Evolutionary conservation across 768 basidiomycete genomes (phyloP).

Genomic region (Pisolithus orientalis): DNA sequence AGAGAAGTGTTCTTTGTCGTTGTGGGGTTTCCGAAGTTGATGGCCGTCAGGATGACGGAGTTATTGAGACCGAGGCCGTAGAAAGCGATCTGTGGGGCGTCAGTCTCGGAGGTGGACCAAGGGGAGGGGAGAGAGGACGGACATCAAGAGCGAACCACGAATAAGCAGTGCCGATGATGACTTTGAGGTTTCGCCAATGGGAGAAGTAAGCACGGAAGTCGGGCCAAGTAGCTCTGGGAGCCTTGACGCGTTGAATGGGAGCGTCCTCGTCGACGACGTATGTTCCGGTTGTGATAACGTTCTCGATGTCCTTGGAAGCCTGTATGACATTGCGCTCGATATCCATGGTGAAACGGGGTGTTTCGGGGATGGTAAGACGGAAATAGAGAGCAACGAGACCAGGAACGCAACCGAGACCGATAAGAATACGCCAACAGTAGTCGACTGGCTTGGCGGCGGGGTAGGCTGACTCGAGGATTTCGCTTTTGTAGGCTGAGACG

Average conservation of each 20-base stretch:
- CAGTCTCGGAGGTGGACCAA: neutral
- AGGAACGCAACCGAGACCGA: constrained; percentile 83
- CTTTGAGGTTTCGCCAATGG: constrained; percentile 72
- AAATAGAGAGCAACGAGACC: constrained; percentile 81
- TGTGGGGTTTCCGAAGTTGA: constrained; percentile 50
- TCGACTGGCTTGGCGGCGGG: constrained; percentile 51
- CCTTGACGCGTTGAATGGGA: constrained; percentile 51
- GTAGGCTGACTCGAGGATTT: constrained; percentile 40
- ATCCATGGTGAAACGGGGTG: constrained; percentile 90
- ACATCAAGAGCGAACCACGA: constrained; percentile 89
- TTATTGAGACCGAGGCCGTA: constrained; percentile 88
- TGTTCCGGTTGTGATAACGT: constrained; percentile 49
- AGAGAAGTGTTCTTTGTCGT: constrained; percentile 21
- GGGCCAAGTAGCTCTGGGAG: constrained; percentile 58
- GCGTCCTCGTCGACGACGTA: constrained; percentile 50
- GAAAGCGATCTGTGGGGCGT: constrained; percentile 59
- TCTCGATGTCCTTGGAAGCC: constrained; percentile 67
- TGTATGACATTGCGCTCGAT: constrained; percentile 76
- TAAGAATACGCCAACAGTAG: constrained; percentile 79
- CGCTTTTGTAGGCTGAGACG: constrained; percentile 60
- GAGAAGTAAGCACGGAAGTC: constrained; percentile 70
- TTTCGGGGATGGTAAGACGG: constrained; percentile 90
- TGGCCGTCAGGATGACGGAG: constrained; percentile 64
- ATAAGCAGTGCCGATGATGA: constrained; percentile 71
- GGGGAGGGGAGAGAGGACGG: constrained; percentile 18